These are phyloP conservation scores for Diphasiastrum complanatum DNA, from an alignment of 83 land plant genomes.

Conservation along the genomic window DNA sequence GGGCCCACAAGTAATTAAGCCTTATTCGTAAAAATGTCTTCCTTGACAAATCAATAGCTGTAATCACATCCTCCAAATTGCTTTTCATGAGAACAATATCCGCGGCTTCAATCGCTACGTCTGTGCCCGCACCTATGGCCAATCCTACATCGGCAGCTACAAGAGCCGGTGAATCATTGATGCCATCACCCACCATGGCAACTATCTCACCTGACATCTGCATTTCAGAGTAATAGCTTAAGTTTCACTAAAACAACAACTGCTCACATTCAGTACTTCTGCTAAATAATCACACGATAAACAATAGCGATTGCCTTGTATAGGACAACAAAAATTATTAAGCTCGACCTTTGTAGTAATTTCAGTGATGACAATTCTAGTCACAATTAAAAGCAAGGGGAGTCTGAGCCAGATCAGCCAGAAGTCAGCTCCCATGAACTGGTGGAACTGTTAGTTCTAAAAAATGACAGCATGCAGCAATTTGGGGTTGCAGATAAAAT, in stretches of 20 bases:
- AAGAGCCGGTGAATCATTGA: conserved; percentile 90
- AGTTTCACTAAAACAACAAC: background rate
- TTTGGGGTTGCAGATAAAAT: background rate
- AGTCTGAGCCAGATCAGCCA: no score
- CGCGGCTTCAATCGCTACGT: conserved; percentile 95
- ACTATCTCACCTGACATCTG: conserved; percentile 69
- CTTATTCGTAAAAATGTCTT: conserved; percentile 68
- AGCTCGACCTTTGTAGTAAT: no score
- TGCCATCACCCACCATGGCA: conserved; percentile 97
- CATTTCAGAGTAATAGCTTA: conserved; percentile 8
- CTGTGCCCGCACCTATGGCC: conserved; percentile 98
- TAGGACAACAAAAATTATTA: no score
- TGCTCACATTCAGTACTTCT: background rate
- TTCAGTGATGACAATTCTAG: no score
- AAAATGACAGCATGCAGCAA: no score
- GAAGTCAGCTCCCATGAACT: no score
- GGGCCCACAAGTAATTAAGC: conserved; percentile 87
- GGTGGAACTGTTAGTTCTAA: no score
- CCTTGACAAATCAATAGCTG: conserved; percentile 83
- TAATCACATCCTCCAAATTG: conserved; percentile 86
- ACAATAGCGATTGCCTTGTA: no score
- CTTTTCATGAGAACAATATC: conserved; percentile 86
- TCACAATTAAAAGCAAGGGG: no score
- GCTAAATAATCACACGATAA: background rate
- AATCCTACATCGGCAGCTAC: conserved; percentile 95